Base-by-base conservation (phyloP, 2,329 filamentous ascomycete genomes). In the Podosphaera fusca region DNA sequence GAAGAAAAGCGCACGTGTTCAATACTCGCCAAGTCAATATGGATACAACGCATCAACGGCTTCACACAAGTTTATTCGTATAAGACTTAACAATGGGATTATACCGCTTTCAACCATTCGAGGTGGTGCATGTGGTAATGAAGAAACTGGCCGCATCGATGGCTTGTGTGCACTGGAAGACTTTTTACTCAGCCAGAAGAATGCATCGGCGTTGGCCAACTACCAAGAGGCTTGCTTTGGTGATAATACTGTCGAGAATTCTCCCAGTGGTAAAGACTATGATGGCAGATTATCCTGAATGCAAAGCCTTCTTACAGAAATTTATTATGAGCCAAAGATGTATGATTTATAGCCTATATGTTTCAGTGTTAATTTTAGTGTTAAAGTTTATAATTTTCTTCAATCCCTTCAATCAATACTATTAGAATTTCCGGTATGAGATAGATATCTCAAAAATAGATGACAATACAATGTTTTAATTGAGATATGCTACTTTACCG, bases 11-110 rank as follows among this genome's bases (percentile, higher is more conserved):
- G 62, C 73, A 45, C 66, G 69, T 31, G 70, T 70, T 0, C 62
- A 68, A 14, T 75, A 75, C 64, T 68, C 67, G 46, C 68, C 70
- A 0, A 63, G 60, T 0, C 70, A 73, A 57, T 74, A 75, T 59
- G 73, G 73, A 49, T 75, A 75, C 63, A 62, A 69, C 31, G 60
- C 73, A 7, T 60, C 62, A 29, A 69, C 69, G 47, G 68, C 69
- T 1, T 65, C 70, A 7, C 58, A 74, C 67, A 75, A 75, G 58
- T 75, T 75, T 60, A 60, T 75, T 53, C 70, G 74, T 21, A 72
- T 74, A 70, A 69, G 73, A 12, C 63, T 75, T 46, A 76, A 75
- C 64, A 71, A 73, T 58, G 73, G 72, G 30, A 72, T 75, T 57
- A 56, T 75, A 52, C 74, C 74, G 0, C 63, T 75, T 14, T 65